These are phyloP conservation scores for Tuber magnatum DNA, from an alignment of 495 filamentous ascomycete species.

Conservation along the genomic window DNA sequence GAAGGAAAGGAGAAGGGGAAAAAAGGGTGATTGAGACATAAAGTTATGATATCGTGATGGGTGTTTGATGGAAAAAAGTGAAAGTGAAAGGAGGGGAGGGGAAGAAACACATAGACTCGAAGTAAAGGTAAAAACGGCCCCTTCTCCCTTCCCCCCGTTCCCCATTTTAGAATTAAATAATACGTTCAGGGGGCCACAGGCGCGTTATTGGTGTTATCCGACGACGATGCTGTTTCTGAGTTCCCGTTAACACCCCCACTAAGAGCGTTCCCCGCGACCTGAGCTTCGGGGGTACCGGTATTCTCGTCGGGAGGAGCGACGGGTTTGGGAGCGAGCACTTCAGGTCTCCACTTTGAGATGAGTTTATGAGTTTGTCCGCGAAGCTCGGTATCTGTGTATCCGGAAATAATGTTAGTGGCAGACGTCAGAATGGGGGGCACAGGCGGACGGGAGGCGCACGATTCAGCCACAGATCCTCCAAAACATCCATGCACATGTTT, in stretches of 20 bases:
- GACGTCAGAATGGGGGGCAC: neutral
- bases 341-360: constrained; percentile 48
- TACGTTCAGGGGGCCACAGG: neutral
- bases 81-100: neutral
- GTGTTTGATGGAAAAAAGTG: neutral
- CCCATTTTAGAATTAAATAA: constrained; percentile 1
- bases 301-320: neutral
- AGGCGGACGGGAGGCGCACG: constrained; percentile 50
- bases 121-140: neutral
- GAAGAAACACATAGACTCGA: neutral
- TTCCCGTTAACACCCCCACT: neutral
- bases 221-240: neutral
- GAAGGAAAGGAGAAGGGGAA: constrained; percentile 3
- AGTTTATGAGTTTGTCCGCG: constrained; percentile 45
- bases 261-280: neutral
- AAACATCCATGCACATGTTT: constrained; percentile 68
- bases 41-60: neutral
- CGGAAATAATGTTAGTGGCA: constrained; percentile 10
- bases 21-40: neutral
- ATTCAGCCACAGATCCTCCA: constrained; percentile 79
- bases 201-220: neutral
- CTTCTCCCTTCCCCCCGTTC: neutral
- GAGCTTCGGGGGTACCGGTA: neutral
- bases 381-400: constrained; percentile 47
- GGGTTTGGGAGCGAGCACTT: constrained; percentile 41